Base-by-base conservation (phyloP, 164 flowering plant species). In the grape (Vitis vinifera) region DNA sequence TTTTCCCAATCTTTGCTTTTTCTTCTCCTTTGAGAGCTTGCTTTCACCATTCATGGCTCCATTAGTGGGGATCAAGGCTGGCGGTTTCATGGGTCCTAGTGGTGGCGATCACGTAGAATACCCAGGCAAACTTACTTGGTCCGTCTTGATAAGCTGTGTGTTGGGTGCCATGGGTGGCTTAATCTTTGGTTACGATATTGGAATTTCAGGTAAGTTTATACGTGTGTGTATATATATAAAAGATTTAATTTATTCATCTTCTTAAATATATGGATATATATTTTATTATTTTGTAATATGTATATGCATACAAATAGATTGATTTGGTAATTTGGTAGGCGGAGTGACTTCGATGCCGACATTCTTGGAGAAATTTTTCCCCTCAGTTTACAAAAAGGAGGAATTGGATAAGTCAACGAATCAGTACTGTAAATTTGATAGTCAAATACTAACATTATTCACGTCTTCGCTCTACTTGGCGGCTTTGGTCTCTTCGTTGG, bases 381-480 rank as follows among this genome's bases (percentile, higher is more conserved):
- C 76, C 3, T 15, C 30, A 10, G 74, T 73, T 0, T 66, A 65
- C 37, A 15, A 29, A 14, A 73, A 58, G 66, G 65, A 62, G 62
- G 31, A 9, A 4, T 59, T 11, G 1, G 65, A 65, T 19, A 49
- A 17, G 23, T 37, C 65, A 44, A 62, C 69, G 11, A 67, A 67
- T 16, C 67, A 69, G 63, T 73, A 77, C 66, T 77, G 77, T 31
- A 56, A 62, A 11, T 77, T 68, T 30, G 74, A 77, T 37, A 73
- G 68, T 64, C 70, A 77, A 56, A 55, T 48, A 4, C 47, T 77
- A 19, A 77, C 77, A 3, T 9, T 59, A 15, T 77, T 77, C 51
- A 77, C 80, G 2, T 77, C 80, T 1, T 77, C 80, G 0, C 55
- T 77, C 10, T 77, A 77, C 50, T 10, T 77, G 16, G 76, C 77